phyloP scores from a whole-genome alignment of 2,329 filamentous ascomycete species.

The Trichoderma sp. region DNA sequence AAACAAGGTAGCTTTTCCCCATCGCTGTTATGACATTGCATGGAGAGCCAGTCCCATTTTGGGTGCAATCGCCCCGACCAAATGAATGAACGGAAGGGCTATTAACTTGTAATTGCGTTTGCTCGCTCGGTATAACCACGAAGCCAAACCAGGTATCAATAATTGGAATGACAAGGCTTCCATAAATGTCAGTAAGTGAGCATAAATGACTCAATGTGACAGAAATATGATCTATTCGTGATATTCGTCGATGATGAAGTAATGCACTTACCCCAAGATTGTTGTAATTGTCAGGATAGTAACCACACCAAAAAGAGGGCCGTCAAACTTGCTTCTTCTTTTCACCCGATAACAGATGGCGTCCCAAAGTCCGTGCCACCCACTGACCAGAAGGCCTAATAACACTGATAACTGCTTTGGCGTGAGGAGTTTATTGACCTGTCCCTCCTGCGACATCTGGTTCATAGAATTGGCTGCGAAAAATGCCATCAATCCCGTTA shows the following conservation, averaged over 20 bases:
- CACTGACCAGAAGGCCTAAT: not conserved
- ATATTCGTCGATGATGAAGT: not conserved
- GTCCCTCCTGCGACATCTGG: not conserved
- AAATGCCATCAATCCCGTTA: not conserved
- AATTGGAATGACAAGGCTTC: not conserved
- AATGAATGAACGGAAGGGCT: not conserved
- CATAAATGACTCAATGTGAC: not conserved
- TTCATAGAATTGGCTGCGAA: not conserved
- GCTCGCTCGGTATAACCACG: not conserved
- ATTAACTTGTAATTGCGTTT: not conserved
- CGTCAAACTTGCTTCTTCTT: not conserved
- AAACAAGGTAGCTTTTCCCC: not conserved
- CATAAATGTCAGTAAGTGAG: not conserved
- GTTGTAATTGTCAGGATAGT: not conserved
- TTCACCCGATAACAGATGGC: not conserved
- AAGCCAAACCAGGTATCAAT: constrained; percentile 1
- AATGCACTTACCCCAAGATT: not conserved
- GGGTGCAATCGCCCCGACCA: not conserved
- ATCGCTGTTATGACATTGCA: not conserved
- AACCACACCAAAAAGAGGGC: not conserved
- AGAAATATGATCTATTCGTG: not conserved
- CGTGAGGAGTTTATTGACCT: not conserved
- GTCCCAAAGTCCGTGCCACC: not conserved
- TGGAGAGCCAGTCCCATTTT: not conserved
- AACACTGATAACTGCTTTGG: not conserved